Percentiles rank a stretch among this genome's conserved stretches.
Evolutionary conservation across 129 eudicot species (phyloP).

Genomic region (Flaveria linearis): DNA sequence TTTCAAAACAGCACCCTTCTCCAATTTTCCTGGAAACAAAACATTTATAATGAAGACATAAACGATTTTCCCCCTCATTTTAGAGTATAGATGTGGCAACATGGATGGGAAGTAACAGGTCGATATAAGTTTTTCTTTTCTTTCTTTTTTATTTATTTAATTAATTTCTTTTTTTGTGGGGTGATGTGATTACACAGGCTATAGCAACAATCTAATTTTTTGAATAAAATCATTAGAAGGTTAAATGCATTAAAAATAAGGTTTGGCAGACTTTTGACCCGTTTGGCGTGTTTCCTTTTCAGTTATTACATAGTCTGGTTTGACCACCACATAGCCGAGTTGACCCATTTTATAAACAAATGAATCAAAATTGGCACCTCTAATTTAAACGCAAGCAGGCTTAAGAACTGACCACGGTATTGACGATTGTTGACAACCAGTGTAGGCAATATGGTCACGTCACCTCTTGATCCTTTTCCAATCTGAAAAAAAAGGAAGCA

Average conservation of each 20-base stretch:
- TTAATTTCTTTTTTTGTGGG: no score
- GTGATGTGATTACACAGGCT: not conserved
- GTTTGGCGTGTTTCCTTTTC: not conserved
- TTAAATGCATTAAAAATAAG: not conserved
- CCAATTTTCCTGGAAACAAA: constrained; percentile 76
- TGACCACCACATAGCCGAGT: not conserved
- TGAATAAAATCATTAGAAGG: not conserved
- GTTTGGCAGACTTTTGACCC: not conserved
- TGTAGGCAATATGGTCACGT: constrained; percentile 92
- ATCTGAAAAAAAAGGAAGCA: constrained; percentile 43
- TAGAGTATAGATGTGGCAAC: not conserved
- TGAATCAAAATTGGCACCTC: not conserved
- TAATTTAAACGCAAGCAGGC: constrained; percentile 10
- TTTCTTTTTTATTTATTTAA: no score
- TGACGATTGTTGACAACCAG: constrained; percentile 91
- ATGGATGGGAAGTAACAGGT: not conserved
- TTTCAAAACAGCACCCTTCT: constrained; percentile 92
- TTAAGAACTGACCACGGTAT: constrained; percentile 67
- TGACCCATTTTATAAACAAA: not conserved
- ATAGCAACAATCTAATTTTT: not conserved
- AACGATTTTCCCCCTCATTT: not conserved
- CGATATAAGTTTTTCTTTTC: not conserved
- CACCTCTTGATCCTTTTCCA: constrained; percentile 95
- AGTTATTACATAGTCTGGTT: not conserved
- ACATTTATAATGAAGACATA: constrained; percentile 14